Evolutionary conservation across 1,139 yeast genomes (phyloP), one percentile per base, ranked within the genome.

Genomic region (Debaryomyces coudertii): DNA sequence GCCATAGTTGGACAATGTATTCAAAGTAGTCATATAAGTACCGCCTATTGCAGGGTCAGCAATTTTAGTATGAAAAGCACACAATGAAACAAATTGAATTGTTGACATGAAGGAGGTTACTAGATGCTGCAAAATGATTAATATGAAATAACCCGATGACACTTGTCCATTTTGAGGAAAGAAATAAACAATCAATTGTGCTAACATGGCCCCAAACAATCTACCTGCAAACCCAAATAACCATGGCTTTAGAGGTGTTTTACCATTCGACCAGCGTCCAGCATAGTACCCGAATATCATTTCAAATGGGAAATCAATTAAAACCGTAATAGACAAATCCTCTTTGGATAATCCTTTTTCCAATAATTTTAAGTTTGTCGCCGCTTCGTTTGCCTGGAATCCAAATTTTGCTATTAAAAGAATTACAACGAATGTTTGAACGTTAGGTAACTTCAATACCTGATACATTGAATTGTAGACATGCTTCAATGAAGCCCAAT

Each of bases 31-130:
- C 98, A 95, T 93, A 65, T 93, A 93, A 0, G 99, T 95, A 1
- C 99, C 99, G 14, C 99, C 99, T 56, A 93, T 89, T 11, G 83
- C 68, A 0, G 99, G 98, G 63, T 93, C 99, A 2, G 99, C 97
- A 45, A 95, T 88, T 57, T 86, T 85, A 4, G 97, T 92, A 65
- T 92, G 97, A 73, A 93, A 95, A 0, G 98, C 96, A 61, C 92
- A 87, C 46, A 93, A 83, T 4, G 96, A 87, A 23, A 93, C 98
- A 69, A 95, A 93, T 64, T 92, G 98, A 47, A 93, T 85, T 0
- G 99, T 93, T 5, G 93, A 82, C 96, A 92, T 89, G 65, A 93
- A 92, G 7, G 96, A 87, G 12, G 95, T 88, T 40, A 90, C 62
- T 36, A 93, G 75, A 65, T 95, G 97, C 55, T 89, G 96, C 5